These are phyloP conservation scores for Populus euphratica DNA, from an alignment of 345 rosid species.

Conservation along the genomic window DNA sequence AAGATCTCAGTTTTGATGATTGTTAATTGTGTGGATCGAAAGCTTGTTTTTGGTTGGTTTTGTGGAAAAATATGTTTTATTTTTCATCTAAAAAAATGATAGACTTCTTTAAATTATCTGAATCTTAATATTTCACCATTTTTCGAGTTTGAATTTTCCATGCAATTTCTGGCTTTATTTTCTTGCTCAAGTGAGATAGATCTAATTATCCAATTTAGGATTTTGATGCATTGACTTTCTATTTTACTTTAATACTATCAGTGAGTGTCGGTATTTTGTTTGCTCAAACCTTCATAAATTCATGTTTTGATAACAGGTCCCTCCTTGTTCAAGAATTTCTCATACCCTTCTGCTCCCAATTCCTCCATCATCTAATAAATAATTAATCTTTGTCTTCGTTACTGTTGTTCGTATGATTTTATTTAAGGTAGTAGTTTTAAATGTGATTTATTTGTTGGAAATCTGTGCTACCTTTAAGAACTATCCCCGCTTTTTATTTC, in stretches of 20 bases:
- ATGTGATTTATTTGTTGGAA: neutral
- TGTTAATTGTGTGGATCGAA: neutral
- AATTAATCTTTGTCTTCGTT: neutral
- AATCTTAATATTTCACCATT: neutral
- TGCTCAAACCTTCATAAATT: neutral
- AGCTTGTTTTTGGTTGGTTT: constrained; percentile 1
- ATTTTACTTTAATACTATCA: neutral
- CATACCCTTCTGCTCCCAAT: neutral
- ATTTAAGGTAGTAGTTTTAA: neutral
- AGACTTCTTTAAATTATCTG: neutral
- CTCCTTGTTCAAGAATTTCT: neutral
- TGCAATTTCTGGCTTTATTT: too few relatives aligned
- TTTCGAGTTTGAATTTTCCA: too few relatives aligned
- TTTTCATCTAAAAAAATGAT: neutral
- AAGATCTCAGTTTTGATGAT: constrained; percentile 21
- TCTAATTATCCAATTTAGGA: neutral
- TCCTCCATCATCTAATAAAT: neutral
- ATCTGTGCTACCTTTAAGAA: too few relatives aligned
- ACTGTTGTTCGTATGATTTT: neutral
- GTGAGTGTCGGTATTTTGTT: neutral
- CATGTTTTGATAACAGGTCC: too few relatives aligned
- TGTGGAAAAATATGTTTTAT: neutral
- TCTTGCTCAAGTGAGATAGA: neutral
- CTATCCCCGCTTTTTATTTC: neutral
- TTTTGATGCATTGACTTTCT: too few relatives aligned